A percentile compares a stretch with the other conserved stretches of the same genome.
Conservation (phyloP, 208 protist genomes). For the Sergeia podlipaevii region DNA sequence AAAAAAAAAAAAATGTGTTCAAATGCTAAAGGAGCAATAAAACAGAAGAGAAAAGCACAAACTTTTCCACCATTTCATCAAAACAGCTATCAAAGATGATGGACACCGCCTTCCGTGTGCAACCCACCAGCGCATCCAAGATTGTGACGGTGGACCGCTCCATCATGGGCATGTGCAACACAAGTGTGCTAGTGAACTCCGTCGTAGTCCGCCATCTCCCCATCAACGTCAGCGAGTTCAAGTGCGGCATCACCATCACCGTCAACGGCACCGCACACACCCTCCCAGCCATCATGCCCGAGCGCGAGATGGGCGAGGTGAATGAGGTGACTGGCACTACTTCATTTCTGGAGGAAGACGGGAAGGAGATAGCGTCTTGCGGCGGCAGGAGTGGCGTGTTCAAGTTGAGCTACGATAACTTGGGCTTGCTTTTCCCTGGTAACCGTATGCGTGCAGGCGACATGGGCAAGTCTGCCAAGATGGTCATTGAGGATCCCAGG, state of each 20-base stretch:
- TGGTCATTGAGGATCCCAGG: constrained; percentile 5
- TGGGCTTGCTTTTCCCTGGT: constrained; percentile 12
- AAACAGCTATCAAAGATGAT: background rate
- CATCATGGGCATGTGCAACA: constrained; percentile 10
- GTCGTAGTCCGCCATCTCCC: constrained; percentile 12
- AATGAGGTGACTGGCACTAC: background rate
- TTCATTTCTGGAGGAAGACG: no score
- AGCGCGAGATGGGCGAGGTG: constrained; percentile 1
- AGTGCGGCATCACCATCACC: constrained; percentile 18
- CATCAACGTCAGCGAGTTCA: constrained; percentile 2
- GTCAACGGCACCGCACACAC: constrained; percentile 15
- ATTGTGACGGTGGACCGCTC: constrained; percentile 4
- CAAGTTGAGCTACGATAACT: constrained; percentile 7
- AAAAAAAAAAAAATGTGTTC: no score
- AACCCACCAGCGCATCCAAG: background rate
- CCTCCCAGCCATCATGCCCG: background rate
- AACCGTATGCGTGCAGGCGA: constrained; percentile 1
- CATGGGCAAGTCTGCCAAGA: background rate
- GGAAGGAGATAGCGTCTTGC: background rate
- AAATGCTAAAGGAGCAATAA: no score
- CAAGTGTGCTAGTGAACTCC: constrained; percentile 5
- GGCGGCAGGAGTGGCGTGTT: constrained; percentile 1
- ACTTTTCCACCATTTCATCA: constrained; percentile 2
- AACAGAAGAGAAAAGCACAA: constrained; percentile 4
- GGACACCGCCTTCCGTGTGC: background rate